Percentiles rank a stretch among this genome's conserved stretches.
These are phyloP conservation scores for Gryganskiella cystojenkinii DNA, from an alignment of 192 early-diverging fungal species.

Conservation along the genomic window DNA sequence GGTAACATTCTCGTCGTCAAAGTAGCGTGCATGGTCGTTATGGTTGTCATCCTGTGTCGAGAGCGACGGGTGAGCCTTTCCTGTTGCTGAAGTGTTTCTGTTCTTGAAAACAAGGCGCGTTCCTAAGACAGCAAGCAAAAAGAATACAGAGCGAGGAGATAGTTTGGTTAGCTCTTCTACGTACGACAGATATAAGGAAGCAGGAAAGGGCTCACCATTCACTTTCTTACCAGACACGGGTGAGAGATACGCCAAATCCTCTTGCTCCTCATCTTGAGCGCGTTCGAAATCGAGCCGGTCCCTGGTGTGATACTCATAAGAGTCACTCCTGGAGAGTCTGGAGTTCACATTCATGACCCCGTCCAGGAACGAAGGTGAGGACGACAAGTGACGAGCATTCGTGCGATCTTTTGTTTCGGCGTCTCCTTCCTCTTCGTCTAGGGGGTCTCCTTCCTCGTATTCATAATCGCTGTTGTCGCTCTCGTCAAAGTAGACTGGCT, in stretches of 20 bases:
- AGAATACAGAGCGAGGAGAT: not conserved
- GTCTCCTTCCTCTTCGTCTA: conserved; percentile 8
- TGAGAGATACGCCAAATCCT: conserved; percentile 34
- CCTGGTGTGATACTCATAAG: not conserved
- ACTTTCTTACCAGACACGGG: conserved; percentile 11
- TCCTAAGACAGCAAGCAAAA: not conserved
- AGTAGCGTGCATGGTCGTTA: conserved; percentile 10
- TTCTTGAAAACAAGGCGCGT: conserved; percentile 3
- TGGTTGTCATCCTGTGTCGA: not conserved
- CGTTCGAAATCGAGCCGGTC: conserved; percentile 19
- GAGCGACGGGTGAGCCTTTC: not conserved
- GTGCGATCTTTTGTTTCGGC: not conserved
- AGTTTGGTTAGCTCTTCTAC: too few relatives aligned
- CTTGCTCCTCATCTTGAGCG: conserved; percentile 20
- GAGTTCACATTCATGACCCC: conserved; percentile 2
- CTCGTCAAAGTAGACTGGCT: conserved; percentile 24
- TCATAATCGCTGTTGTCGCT: not conserved
- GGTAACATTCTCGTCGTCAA: not conserved
- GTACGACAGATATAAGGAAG: too few relatives aligned
- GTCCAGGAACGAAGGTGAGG: conserved; percentile 13
- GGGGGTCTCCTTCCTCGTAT: not conserved
- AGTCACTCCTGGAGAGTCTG: conserved; percentile 5
- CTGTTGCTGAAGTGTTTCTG: not conserved
- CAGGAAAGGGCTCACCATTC: not conserved
- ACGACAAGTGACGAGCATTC: not conserved